phyloP scores from a whole-genome alignment of 1,284 basidiomycete genomes.

The Anthracocystis panici-leucophaei region DNA sequence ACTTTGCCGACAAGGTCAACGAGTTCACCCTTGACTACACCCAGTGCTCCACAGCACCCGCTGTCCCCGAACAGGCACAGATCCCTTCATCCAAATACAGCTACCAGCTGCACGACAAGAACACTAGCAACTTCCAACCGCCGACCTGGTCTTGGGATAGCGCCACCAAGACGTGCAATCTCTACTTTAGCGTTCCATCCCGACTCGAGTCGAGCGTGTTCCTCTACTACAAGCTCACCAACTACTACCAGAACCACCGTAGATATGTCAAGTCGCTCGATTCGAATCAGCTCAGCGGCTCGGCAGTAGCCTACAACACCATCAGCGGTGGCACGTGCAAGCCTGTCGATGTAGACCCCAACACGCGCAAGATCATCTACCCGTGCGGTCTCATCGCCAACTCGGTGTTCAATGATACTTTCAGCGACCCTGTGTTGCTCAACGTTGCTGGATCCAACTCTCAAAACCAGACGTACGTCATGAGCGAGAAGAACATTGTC shows the following conservation, averaged over 20 bases:
- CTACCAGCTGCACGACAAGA: slow-evolving; percentile 74
- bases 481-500: slow-evolving; percentile 85
- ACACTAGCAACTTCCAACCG: slow-evolving; percentile 62
- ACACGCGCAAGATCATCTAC: slow-evolving; percentile 72
- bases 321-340: slow-evolving; percentile 82
- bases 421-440: slow-evolving; percentile 76
- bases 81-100: slow-evolving; percentile 78
- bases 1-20: slow-evolving; percentile 77
- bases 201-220: slow-evolving; percentile 83
- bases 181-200: slow-evolving; percentile 75
- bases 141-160: slow-evolving; percentile 57
- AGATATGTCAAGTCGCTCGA: slow-evolving; percentile 95
- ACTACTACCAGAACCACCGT: slow-evolving; percentile 93
- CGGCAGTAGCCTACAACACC: slow-evolving; percentile 73
- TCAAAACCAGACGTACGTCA: slow-evolving; percentile 74
- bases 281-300: slow-evolving; percentile 85
- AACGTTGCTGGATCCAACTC: slow-evolving; percentile 74
- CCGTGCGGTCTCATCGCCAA: slow-evolving; percentile 98
- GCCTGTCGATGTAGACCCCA: slow-evolving; percentile 76
- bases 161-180: slow-evolving; percentile 48
- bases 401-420: slow-evolving; percentile 96
- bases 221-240: slow-evolving; percentile 86
- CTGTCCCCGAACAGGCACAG: slow-evolving; percentile 70
- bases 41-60: slow-evolving; percentile 74
- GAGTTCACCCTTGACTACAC: slow-evolving; percentile 98